Base-by-base conservation (phyloP, 106 monocot species). In the Cymbidium sinense region DNA sequence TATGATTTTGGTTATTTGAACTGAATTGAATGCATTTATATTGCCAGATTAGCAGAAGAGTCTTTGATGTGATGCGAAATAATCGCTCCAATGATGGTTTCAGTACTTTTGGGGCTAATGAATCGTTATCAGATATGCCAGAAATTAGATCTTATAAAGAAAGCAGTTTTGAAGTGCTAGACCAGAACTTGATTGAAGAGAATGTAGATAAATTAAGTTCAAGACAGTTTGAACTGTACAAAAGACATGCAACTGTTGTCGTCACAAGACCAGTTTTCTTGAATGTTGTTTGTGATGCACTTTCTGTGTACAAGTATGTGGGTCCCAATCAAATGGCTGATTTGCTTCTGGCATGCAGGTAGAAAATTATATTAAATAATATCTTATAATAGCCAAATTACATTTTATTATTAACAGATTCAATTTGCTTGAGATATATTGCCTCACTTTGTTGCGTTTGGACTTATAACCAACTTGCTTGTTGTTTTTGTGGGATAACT, bases 31-130 rank as follows among this genome's bases (percentile, higher is more conserved):
- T 71, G 36, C 37, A 71, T 39, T 70, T 70, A 8, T 43, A 36
- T 44, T 79, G 30, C 78, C 87, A 96, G 96, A 96, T 96, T 17
- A 96, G 96, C 77, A 82, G 86, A 77, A 91, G 91, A 73, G 96
- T 96, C 3, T 96, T 93, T 79, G 91, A 91, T 27, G 83, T 87
- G 73, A 82, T 86, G 76, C 84, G 83, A 64, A 62, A 12, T 19
- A 44, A 82, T 77, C 28, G 25, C 17, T 62, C 61, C 27, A 37
- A 31, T 41, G 34, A 79, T 43, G 43, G 43, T n/a, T 64, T 77
- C 23, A 65, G 61, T 36, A 7, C 28, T 69, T 39, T 75, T 28
- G 67, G 43, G 8, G 29, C 47, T 81, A 20, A 25, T 70, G n/a
- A 23, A 41, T 30, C 41, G 20, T 73, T 41, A 43, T 76, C 64